These are phyloP conservation scores for Chaetomium sp. DNA, from an alignment of 2,329 filamentous ascomycete genomes.

Conservation along the genomic window DNA sequence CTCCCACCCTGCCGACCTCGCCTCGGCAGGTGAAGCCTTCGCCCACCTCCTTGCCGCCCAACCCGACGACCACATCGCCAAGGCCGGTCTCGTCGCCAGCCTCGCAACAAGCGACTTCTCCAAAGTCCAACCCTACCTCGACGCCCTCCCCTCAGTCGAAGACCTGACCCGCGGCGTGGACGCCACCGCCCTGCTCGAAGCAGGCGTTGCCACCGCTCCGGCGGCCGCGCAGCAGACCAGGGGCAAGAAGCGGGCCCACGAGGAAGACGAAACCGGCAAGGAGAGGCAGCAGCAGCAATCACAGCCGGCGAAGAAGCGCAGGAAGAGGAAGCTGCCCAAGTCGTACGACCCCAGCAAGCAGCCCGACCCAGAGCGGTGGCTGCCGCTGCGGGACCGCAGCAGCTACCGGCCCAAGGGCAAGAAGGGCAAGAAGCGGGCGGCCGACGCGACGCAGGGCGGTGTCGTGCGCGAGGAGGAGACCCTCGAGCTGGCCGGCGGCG, in stretches of 20 bases:
- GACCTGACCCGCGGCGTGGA: conserved; percentile 64
- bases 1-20: conserved; percentile 66
- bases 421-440: conserved; percentile 83
- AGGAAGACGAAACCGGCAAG: conserved; percentile 44
- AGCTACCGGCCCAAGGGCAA: conserved; percentile 88
- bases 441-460: conserved; percentile 82
- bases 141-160: conserved; percentile 62
- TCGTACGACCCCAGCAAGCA: conserved; percentile 75
- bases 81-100: conserved; percentile 84
- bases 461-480: conserved; percentile 73
- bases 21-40: conserved; percentile 77
- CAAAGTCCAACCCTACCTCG: conserved; percentile 57
- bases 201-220: conserved; percentile 61
- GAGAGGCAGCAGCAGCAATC: conserved; percentile 25
- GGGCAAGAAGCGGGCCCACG: conserved; percentile 50
- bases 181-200: conserved; percentile 62
- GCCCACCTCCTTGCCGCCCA: conserved; percentile 67
- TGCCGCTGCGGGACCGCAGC: conserved; percentile 85
- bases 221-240: conserved; percentile 38
- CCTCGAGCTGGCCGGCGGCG: conserved; percentile 64
- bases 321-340: conserved; percentile 65
- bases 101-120: conserved; percentile 64
- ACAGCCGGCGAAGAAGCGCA: conserved; percentile 55
- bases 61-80: conserved; percentile 67
- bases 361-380: conserved; percentile 88